Evolutionary conservation across 1,284 basidiomycete species (phyloP).

Genomic region (Malassezia restricta): DNA sequence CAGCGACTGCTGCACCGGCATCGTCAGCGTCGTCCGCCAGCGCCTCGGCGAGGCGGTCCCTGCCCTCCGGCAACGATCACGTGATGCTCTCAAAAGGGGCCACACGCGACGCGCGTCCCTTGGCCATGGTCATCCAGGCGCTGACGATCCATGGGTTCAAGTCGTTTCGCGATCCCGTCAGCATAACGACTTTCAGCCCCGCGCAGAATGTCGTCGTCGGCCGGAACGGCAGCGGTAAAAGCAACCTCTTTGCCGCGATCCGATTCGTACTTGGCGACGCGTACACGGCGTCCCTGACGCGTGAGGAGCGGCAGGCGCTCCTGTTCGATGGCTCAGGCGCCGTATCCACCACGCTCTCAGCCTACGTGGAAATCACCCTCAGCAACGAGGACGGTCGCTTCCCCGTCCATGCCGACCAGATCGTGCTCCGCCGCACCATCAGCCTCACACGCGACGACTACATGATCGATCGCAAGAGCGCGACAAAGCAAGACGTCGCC

Average conservation of each 20-base stretch:
- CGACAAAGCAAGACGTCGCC: constrained; percentile 92
- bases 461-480: constrained; percentile 85
- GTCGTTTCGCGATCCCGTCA: constrained; percentile 62
- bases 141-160: constrained; percentile 64
- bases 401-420: constrained; percentile 36
- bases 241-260: constrained; percentile 54
- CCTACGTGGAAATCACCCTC: constrained; percentile 60
- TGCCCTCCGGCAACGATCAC: background rate
- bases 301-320: constrained; percentile 81
- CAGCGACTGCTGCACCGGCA: constrained; percentile 9
- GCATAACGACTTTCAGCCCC: constrained; percentile 51
- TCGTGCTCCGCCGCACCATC: constrained; percentile 56
- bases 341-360: constrained; percentile 69
- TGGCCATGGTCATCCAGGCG: constrained; percentile 12
- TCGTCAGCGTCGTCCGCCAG: too few species aligned
- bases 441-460: constrained; percentile 99
- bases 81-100: background rate
- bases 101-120: background rate
- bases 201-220: constrained; percentile 46
- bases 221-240: constrained; percentile 47
- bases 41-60: background rate
- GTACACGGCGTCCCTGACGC: constrained; percentile 74
- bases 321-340: constrained; percentile 84
- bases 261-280: constrained; percentile 95
- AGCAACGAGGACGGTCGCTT: constrained; percentile 63